Percentiles rank a stretch among this genome's conserved stretches.
These are phyloP conservation scores for Penicillium italicum DNA, from an alignment of 2,329 filamentous ascomycete genomes.

Conservation along the genomic window DNA sequence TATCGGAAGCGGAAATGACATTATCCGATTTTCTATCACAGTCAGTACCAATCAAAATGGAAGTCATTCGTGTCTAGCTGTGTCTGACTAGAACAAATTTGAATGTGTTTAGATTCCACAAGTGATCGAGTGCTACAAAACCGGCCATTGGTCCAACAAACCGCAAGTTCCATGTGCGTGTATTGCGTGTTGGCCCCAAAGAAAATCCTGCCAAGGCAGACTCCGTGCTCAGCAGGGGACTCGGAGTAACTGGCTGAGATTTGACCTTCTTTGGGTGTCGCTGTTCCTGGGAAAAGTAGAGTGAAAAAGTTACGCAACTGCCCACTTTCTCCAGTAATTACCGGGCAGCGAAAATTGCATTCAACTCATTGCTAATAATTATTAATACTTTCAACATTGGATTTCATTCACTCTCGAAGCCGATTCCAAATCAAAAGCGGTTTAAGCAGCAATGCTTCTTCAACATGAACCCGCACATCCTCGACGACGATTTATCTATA, in stretches of 20 bases:
- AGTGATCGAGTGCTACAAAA: slow-evolving; percentile 3
- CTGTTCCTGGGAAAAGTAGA: neutral
- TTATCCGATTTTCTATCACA: neutral
- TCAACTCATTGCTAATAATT: neutral
- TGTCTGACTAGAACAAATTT: neutral
- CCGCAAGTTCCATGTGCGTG: neutral
- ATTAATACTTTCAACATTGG: neutral
- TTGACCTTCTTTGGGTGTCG: neutral
- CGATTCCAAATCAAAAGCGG: neutral
- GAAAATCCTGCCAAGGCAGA: neutral
- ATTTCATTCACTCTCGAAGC: neutral
- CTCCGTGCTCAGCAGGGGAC: neutral
- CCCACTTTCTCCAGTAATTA: neutral
- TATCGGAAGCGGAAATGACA: neutral
- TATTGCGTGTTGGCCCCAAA: neutral
- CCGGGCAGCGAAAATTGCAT: no score
- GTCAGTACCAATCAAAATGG: neutral
- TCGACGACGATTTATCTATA: neutral
- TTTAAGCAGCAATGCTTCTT: neutral
- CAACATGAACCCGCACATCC: neutral
- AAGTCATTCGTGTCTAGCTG: neutral
- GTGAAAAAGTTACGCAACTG: neutral
- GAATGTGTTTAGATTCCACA: neutral
- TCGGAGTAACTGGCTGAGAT: neutral
- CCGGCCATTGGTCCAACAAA: neutral